A percentile compares a stretch with the other conserved stretches of the same genome.
These are phyloP conservation scores for Aegilops umbellulata DNA, from an alignment of 176 grass and related monocot genomes.

Conservation along the genomic window DNA sequence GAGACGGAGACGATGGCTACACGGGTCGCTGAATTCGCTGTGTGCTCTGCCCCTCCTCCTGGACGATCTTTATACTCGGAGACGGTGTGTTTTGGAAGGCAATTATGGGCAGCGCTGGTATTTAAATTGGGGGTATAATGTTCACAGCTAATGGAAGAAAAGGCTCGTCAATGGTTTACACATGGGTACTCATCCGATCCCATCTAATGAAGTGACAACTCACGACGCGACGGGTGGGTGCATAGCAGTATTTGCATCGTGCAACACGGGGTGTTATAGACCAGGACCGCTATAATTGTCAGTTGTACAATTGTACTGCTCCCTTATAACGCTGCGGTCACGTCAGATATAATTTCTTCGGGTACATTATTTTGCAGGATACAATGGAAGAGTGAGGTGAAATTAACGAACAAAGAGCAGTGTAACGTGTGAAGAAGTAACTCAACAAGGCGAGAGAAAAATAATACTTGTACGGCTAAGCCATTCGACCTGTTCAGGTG, in stretches of 20 bases:
- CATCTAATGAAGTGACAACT: slow-evolving; percentile 6
- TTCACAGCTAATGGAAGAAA: slow-evolving; percentile 7
- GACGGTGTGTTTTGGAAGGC: slow-evolving; percentile 10
- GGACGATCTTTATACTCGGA: slow-evolving; percentile 56
- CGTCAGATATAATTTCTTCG: neutral
- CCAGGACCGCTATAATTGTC: neutral
- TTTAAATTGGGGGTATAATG: neutral
- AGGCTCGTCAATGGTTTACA: slow-evolving; percentile 6
- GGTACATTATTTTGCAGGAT: neutral
- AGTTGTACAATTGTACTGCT: neutral
- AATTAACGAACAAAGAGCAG: too few species aligned
- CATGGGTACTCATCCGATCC: neutral
- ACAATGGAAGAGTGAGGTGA: too few species aligned
- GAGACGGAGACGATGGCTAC: neutral
- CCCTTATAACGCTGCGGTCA: neutral
- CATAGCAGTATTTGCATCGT: neutral
- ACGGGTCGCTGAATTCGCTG: neutral
- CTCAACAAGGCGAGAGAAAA: too few species aligned
- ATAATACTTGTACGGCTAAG: too few species aligned
- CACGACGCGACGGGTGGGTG: neutral
- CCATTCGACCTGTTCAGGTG: too few species aligned
- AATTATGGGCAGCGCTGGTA: slow-evolving; percentile 37
- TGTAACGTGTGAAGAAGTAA: too few species aligned
- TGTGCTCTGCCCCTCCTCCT: neutral
- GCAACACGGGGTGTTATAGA: slow-evolving; percentile 23